These are phyloP conservation scores for Coelastrella sp. DNA, from an alignment of 139 green algal genomes.

Conservation along the genomic window DNA sequence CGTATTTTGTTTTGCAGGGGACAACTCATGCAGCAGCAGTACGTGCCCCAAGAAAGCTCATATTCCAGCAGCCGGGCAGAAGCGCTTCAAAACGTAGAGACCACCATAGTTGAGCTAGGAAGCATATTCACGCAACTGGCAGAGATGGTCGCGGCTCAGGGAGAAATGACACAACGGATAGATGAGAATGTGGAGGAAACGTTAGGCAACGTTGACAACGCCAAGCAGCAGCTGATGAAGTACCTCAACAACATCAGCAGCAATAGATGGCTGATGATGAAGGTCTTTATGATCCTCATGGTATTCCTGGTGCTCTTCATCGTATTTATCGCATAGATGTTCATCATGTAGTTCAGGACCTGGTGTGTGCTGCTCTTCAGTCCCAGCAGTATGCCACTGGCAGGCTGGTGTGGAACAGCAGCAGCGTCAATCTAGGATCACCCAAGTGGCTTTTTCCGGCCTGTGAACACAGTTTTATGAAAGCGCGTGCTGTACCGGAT, in stretches of 20 bases:
- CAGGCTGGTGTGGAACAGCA: no score
- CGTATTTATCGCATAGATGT: constrained; percentile 62
- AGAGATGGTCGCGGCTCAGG: constrained; percentile 86
- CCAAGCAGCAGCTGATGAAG: constrained; percentile 96
- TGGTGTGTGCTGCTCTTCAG: no score
- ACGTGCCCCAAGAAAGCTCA: constrained; percentile 56
- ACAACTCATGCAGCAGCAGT: constrained; percentile 53
- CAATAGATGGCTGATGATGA: constrained; percentile 94
- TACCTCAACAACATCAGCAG: constrained; percentile 94
- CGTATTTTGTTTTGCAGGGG: not conserved
- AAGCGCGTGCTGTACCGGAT: no score
- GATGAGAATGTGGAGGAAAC: constrained; percentile 98
- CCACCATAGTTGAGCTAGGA: constrained; percentile 97
- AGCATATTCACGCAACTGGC: constrained; percentile 98
- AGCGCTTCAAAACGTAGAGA: constrained; percentile 89
- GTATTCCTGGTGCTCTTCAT: constrained; percentile 67
- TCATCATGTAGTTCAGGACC: not conserved
- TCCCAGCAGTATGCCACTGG: no score
- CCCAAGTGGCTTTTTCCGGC: no score
- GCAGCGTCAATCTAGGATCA: no score
- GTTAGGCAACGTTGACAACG: constrained; percentile 93
- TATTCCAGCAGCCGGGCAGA: constrained; percentile 51
- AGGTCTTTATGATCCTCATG: constrained; percentile 68
- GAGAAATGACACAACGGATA: constrained; percentile 75
- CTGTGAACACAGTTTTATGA: no score